Evolutionary conservation across 768 basidiomycete species (phyloP), one percentile per base, ranked within the genome.

Genomic region (Gloeopeniophorella convolvens): DNA sequence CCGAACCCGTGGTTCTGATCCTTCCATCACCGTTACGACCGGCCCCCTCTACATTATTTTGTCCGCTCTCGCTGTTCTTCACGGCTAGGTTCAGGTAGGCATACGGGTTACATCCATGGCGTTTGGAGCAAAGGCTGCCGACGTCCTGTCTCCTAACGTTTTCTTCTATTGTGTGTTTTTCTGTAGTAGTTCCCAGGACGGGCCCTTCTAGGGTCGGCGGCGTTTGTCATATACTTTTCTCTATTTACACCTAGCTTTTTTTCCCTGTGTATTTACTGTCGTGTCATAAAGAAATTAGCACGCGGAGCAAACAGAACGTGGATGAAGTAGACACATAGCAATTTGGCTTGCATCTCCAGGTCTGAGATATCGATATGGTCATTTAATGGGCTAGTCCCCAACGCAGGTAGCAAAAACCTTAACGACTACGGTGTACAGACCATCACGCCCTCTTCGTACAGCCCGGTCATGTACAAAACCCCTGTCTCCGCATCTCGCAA

Each of bases 371-470:
- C n/a, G n/a, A n/a, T n/a, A n/a, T n/a, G n/a, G n/a, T n/a, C n/a
- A n/a, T n/a, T n/a, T n/a, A n/a, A n/a, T n/a, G n/a, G n/a, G n/a
- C n/a, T n/a, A n/a, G n/a, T n/a, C n/a, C n/a, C n/a, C n/a, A n/a
- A n/a, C n/a, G n/a, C n/a, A n/a, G n/a, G n/a, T n/a, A n/a, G n/a
- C n/a, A n/a, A n/a, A n/a, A n/a, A 30, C 13, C 9, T 9, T 15
- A 12, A 10, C 45, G 16, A 16, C 55, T 50, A 63, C 16, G 71
- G 70, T 48, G 47, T 59, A 56, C 83, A 84, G 3, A 75, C 67
- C 41, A 85, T 62, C 36, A 79, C 54, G 1, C 82, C 83, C 18
- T 69, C 66, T 35, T 75, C 71, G 56, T 85, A 85, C 44, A 85
- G 62, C 1, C 83, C 84, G 4, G 72, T 66, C 11, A 83, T 58